These are phyloP conservation scores for Alternaria alternata DNA, from an alignment of 2,329 filamentous ascomycete species.

Conservation along the genomic window DNA sequence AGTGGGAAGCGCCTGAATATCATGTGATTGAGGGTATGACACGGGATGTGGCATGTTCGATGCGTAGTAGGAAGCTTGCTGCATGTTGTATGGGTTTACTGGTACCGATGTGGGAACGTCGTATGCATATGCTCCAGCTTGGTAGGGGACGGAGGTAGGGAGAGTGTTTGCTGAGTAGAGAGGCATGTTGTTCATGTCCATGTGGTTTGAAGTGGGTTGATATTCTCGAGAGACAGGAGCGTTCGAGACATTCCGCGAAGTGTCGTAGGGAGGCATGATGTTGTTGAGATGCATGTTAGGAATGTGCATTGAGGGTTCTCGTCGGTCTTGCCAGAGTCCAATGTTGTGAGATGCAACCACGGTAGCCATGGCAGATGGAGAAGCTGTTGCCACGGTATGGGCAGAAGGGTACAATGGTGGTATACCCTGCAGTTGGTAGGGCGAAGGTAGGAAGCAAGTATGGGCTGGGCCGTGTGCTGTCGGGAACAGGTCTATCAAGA, in stretches of 20 bases:
- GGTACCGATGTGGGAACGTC: slow-evolving; percentile 37
- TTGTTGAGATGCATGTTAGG: slow-evolving; percentile 42
- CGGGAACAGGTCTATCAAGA: slow-evolving; percentile 32
- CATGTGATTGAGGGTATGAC: slow-evolving; percentile 33
- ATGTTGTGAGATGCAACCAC: slow-evolving; percentile 49
- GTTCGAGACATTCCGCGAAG: slow-evolving; percentile 34
- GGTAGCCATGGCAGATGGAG: slow-evolving; percentile 45
- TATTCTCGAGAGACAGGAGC: slow-evolving; percentile 40
- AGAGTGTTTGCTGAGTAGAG: slow-evolving; percentile 43
- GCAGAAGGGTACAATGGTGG: slow-evolving; percentile 31
- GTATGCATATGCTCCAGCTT: slow-evolving; percentile 48
- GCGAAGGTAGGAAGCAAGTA: slow-evolving; percentile 28
- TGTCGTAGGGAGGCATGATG: slow-evolving; percentile 43
- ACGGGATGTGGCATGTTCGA: slow-evolving; percentile 36
- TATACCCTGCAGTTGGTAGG: slow-evolving; percentile 24
- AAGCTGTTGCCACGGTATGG: slow-evolving; percentile 27
- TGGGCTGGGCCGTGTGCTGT: slow-evolving; percentile 36
- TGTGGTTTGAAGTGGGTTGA: slow-evolving; percentile 41
- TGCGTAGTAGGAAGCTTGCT: slow-evolving; percentile 41
- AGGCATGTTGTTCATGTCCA: slow-evolving; percentile 47
- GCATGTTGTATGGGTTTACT: slow-evolving; percentile 49
- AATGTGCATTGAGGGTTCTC: slow-evolving; percentile 40
- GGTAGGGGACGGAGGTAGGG: slow-evolving; percentile 45
- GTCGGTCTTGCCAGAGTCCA: slow-evolving; percentile 46
- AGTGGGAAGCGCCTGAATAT: slow-evolving; percentile 36